These are phyloP conservation scores for Scytalidium lignicola DNA, from an alignment of 2,329 filamentous ascomycete genomes.

Conservation along the genomic window DNA sequence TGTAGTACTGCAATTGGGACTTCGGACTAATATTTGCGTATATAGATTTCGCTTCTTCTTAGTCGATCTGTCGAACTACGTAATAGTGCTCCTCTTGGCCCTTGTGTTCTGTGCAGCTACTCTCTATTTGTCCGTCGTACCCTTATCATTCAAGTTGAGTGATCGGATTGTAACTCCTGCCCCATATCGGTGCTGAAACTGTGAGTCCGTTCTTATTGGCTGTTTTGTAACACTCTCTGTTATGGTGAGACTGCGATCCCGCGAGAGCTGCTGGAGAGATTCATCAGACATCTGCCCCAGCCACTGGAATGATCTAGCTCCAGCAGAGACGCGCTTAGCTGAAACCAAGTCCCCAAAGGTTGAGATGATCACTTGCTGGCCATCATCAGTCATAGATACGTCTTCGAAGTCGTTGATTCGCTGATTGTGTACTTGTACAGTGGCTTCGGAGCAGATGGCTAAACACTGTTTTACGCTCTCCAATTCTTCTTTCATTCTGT, in stretches of 20 bases:
- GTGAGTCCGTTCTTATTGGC: no score
- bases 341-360: slow-evolving; percentile 29
- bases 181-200: no score
- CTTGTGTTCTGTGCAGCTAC: no score
- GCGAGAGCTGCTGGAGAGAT: slow-evolving; percentile 24
- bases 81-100: no score
- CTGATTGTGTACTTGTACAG: slow-evolving; percentile 19
- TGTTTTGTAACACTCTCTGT: no score
- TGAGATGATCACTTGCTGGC: slow-evolving; percentile 26
- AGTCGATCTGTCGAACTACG: no score
- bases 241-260: not conserved
- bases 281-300: slow-evolving; percentile 26
- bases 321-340: slow-evolving; percentile 23
- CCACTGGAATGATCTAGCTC: slow-evolving; percentile 15
- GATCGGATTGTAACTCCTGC: no score
- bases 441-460: slow-evolving; percentile 23
- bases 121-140: no score
- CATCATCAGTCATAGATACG: slow-evolving; percentile 22
- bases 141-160: no score
- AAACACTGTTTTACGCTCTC: slow-evolving; percentile 24
- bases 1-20: no score
- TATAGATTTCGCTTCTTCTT: no score
- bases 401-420: slow-evolving; percentile 26
- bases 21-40: no score
- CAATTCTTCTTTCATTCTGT: slow-evolving; percentile 23